Evolutionary conservation across 2,329 filamentous ascomycete genomes (phyloP).

Genomic region (Paecilomyces fulvus): DNA sequence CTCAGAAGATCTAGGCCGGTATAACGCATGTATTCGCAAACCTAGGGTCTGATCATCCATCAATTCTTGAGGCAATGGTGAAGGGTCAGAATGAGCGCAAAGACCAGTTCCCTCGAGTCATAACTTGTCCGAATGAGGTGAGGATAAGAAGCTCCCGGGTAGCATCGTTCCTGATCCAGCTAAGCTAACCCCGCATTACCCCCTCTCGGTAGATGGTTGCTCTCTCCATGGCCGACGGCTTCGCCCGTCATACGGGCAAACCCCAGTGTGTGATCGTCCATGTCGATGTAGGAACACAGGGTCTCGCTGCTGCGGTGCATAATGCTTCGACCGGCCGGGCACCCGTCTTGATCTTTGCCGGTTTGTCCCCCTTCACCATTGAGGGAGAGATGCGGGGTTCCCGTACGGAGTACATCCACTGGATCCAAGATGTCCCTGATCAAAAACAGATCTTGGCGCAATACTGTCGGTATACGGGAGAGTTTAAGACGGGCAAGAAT

Average conservation of each 20-base stretch:
- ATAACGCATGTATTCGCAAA: conserved; percentile 47
- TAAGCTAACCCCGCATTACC: conserved; percentile 8
- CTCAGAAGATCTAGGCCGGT: conserved; percentile 30
- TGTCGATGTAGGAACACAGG: conserved; percentile 75
- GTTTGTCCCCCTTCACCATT: conserved; percentile 65
- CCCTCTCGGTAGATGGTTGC: conserved; percentile 60
- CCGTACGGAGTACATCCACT: conserved; percentile 79
- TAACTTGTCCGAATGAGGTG: conserved; percentile 75
- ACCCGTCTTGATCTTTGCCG: conserved; percentile 70
- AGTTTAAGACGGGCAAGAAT: conserved; percentile 77
- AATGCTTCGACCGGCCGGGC: conserved; percentile 68
- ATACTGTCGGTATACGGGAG: conserved; percentile 75
- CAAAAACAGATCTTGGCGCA: conserved; percentile 73
- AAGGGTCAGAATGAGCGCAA: conserved; percentile 62
- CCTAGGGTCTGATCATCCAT: conserved; percentile 55
- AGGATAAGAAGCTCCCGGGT: conserved; percentile 5
- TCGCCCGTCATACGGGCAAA: conserved; percentile 61
- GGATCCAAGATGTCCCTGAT: conserved; percentile 76
- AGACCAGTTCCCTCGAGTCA: conserved; percentile 60
- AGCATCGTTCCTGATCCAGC: conserved; percentile 2
- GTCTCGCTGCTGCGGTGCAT: conserved; percentile 67
- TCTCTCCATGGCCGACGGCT: conserved; percentile 76
- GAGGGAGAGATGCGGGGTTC: conserved; percentile 69
- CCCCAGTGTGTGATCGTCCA: conserved; percentile 73
- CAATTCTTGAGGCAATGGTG: conserved; percentile 72